These are phyloP conservation scores for Phytophthora brassicae DNA, from an alignment of 352 stramenopile species.

Conservation along the genomic window DNA sequence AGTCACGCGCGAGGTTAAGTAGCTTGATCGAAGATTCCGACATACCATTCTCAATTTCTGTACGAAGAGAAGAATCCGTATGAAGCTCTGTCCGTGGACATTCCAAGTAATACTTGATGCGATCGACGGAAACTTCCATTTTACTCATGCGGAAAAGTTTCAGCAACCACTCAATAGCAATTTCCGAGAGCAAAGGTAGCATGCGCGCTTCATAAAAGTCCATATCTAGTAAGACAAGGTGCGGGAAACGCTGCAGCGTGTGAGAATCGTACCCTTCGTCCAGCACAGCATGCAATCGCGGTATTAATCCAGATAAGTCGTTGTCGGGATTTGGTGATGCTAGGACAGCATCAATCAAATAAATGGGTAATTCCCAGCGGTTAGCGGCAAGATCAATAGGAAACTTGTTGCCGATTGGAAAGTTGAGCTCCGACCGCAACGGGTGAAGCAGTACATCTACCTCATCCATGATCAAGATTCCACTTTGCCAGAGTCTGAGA, in stretches of 20 bases:
- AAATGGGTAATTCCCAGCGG: constrained; percentile 92
- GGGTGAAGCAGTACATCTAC: constrained; percentile 92
- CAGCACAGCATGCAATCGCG: constrained; percentile 89
- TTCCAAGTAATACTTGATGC: constrained; percentile 69
- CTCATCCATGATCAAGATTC: constrained; percentile 94
- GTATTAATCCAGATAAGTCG: constrained; percentile 27
- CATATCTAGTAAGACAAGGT: constrained; percentile 97
- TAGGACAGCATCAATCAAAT: constrained; percentile 95
- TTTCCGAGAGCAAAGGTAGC: constrained; percentile 92
- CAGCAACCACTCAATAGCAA: constrained; percentile 81
- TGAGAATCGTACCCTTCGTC: constrained; percentile 92
- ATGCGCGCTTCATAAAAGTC: constrained; percentile 95
- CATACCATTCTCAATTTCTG: constrained; percentile 72
- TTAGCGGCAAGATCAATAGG: constrained; percentile 89
- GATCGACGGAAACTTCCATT: constrained; percentile 88
- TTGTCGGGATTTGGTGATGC: constrained; percentile 16
- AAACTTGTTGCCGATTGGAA: constrained; percentile 92
- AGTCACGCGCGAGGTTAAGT: constrained; percentile 97
- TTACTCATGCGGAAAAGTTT: constrained; percentile 93
- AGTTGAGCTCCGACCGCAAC: constrained; percentile 90
- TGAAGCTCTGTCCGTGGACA: constrained; percentile 59
- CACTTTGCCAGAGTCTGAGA: constrained; percentile 91
- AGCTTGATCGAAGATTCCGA: constrained; percentile 94
- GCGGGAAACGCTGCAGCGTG: constrained; percentile 95
- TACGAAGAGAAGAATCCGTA: constrained; percentile 75